Base-by-base conservation (phyloP, 257 asterid species). In the Rauvolfia tetraphylla region DNA sequence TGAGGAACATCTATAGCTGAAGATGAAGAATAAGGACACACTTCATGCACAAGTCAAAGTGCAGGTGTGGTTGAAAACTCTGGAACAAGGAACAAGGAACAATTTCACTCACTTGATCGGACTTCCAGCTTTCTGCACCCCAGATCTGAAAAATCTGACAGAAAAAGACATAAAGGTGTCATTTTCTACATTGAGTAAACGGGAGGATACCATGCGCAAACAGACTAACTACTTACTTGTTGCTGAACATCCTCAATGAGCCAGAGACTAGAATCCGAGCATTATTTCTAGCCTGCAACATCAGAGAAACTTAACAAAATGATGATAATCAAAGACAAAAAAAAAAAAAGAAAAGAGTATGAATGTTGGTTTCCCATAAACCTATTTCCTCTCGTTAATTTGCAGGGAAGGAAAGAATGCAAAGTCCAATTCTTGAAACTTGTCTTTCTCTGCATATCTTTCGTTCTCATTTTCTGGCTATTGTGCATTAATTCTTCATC, bases 221-320 rank as follows among this genome's bases (percentile, higher is more conserved):
- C 70, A 76, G 23, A 49, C 41, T 61, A 51, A 27, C 29, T 61
- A 68, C 84, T 79, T 68, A 84, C 88, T 68, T 75, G 67, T 84
- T 76, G 70, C 85, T 81, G 81, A 84, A 84, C 84, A 81, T 77
- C 53, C 67, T 48, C 39, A 81, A 74, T 56, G 88, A 84, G 59
- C 88, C 88, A n/a, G 85, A 76, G 69, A 84, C 70, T 56, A 84
- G 78, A 75, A 84, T 73, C 8, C 88, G 82, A 51, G 84, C 88
- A 79, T 81, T 81, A 80, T 84, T 84, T 79, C 88, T 82, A 38
- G 88, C 88, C 88, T 84, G 79, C 70, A 79, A 68, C 29, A 73
- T 39, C 13, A 72, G 68, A 79, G 69, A 72, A 54, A 41, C 58
- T 58, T 48, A 44, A 53, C 17, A 29, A n/a, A 67, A 42, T 44